Evolutionary conservation across 1,284 basidiomycete species (phyloP).

Genomic region (Puccinia polysora): DNA sequence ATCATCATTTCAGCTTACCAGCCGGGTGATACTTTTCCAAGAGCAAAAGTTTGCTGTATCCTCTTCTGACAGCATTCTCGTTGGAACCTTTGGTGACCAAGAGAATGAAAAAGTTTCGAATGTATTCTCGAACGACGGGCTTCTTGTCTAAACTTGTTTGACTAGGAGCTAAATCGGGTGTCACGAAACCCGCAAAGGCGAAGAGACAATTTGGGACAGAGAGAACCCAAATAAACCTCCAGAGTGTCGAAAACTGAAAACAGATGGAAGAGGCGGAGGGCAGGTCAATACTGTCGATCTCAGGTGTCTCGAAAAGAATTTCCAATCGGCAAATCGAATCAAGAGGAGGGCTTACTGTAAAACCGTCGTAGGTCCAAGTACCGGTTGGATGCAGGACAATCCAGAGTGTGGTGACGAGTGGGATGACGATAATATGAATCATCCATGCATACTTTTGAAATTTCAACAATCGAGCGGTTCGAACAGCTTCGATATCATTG

Average conservation of each 20-base stretch:
- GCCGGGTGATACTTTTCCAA: constrained; percentile 55
- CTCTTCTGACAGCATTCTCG: constrained; percentile 53
- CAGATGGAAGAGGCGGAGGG: constrained; percentile 3
- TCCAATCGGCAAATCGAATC: neutral
- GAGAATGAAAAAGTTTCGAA: constrained; percentile 55
- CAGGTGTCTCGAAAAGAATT: no score
- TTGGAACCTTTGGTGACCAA: constrained; percentile 55
- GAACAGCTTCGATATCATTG: constrained; percentile 52
- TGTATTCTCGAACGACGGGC: constrained; percentile 53
- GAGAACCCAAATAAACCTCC: constrained; percentile 55
- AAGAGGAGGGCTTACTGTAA: constrained; percentile 43
- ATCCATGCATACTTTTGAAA: constrained; percentile 52
- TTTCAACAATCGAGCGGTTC: constrained; percentile 52
- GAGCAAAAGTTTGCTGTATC: constrained; percentile 54
- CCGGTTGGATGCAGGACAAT: constrained; percentile 53
- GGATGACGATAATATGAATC: constrained; percentile 52
- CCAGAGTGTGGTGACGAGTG: constrained; percentile 53
- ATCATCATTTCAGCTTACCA: constrained; percentile 48
- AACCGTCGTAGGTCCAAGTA: constrained; percentile 42
- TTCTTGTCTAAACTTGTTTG: constrained; percentile 52
- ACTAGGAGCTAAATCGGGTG: constrained; percentile 54
- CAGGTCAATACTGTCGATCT: constrained; percentile 47
- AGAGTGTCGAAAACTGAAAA: constrained; percentile 52
- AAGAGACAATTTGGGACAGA: constrained; percentile 54
- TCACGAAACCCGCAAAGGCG: constrained; percentile 52